Evolutionary conservation across 495 filamentous ascomycete genomes (phyloP), one percentile per base, ranked within the genome.

Genomic region (Umbilicaria muhlenbergii): DNA sequence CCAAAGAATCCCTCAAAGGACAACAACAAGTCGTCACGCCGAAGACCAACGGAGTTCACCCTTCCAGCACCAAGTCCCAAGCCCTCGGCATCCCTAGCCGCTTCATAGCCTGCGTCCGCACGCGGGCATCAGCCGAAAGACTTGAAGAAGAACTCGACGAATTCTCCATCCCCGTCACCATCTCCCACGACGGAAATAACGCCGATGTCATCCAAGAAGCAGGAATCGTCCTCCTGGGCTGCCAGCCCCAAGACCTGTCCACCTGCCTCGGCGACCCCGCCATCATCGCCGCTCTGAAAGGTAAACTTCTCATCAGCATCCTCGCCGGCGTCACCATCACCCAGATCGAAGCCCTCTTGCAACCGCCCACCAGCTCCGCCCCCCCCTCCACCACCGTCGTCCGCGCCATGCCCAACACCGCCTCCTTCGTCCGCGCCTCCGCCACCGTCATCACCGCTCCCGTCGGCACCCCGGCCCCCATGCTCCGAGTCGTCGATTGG

Each of bases 391-490:
- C 53, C 15, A 53, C 50, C 5, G 46, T 52, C 21, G 41, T 55
- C 31, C 54, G 54, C 38, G 52, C 52, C 3, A 57, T 57, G 54
- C 54, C 54, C 32, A 57, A 57, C 39, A 57, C 47, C 33, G 73
- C 73, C 4, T 50, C 49, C 13, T 48, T 44, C 21, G 47, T 56
- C 37, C 48, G 52, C n/a, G 41, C 46, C 32, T 53, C 53, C 21
- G 48, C 52, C 15, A 56, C 51, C 28, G 39, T 56, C 11, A 46
- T 51, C 12, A 47, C 47, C 36, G 32, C 45, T 17, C 15, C 36
- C 14, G 33, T 15, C n/a, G 44, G 41, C 24, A 36, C 44, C 8
- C 38, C 36, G 14, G 34, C 40, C 34, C 31, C 14, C 11, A 28
- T 28, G 24, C 40, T 48, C 2, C 18, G 16, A 13, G 36, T 48